phyloP scores from a whole-genome alignment of 139 green algal species.

The Yamagishiella unicocca region DNA sequence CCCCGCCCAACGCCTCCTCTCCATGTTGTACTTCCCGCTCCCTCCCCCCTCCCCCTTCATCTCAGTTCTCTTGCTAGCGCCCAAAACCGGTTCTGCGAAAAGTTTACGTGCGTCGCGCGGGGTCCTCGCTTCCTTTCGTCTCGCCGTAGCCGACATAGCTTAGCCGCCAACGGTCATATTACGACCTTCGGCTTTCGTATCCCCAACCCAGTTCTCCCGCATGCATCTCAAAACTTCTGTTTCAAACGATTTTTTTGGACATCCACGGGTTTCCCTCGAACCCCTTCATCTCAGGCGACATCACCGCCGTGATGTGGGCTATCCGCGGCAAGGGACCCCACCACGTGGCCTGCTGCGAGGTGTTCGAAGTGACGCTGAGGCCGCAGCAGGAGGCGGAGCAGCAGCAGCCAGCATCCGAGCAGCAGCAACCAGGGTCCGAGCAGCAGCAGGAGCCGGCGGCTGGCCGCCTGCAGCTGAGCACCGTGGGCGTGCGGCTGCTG shows the following conservation, averaged over 20 bases:
- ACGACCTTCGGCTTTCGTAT: too few relatives aligned
- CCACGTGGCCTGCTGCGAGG: constrained; percentile 49
- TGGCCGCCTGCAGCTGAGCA: constrained; percentile 1
- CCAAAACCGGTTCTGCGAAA: too few relatives aligned
- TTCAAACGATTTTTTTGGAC: too few relatives aligned
- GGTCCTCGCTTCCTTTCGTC: too few relatives aligned
- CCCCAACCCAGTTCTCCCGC: too few relatives aligned
- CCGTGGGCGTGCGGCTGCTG: constrained; percentile 54
- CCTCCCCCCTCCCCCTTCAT: neutral
- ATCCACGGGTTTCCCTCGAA: too few relatives aligned
- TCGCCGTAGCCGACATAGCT: too few relatives aligned
- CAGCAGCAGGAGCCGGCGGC: neutral
- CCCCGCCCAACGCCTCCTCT: neutral
- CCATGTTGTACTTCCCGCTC: neutral
- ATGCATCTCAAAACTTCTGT: too few relatives aligned
- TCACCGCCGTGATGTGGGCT: constrained; percentile 55
- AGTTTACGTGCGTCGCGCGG: too few relatives aligned
- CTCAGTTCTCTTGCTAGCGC: neutral
- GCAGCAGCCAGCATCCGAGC: neutral
- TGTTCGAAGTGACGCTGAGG: constrained; percentile 47
- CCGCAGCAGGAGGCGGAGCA: neutral
- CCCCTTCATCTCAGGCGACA: constrained; percentile 28
- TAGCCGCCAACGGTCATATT: too few relatives aligned
- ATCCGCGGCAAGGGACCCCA: constrained; percentile 23
- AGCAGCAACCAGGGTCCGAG: neutral